phyloP scores from a whole-genome alignment of 306 rosid genomes.

The Crotalaria pallida region DNA sequence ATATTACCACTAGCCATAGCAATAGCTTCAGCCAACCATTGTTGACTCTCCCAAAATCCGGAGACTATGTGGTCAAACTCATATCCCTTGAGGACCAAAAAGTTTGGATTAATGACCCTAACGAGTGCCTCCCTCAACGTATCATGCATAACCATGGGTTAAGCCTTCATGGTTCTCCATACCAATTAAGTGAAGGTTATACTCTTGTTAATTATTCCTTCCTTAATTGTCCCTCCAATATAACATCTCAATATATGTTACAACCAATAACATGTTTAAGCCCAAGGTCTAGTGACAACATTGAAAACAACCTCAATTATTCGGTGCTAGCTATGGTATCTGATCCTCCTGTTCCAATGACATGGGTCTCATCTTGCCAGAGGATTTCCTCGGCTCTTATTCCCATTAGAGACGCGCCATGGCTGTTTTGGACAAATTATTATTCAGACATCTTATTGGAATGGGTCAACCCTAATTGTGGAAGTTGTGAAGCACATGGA shows the following conservation, averaged over 20 bases:
- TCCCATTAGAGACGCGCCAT: neutral
- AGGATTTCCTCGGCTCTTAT: neutral
- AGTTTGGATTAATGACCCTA: conserved; percentile 28
- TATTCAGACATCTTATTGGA: conserved; percentile 2
- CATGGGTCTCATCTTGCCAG: neutral
- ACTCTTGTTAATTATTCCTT: neutral
- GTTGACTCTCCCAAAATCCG: conserved; percentile 10
- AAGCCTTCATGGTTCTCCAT: conserved; percentile 5
- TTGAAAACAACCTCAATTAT: neutral
- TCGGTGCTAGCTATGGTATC: conserved; percentile 16
- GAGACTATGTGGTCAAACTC: neutral
- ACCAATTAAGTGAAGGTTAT: neutral
- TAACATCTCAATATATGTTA: neutral
- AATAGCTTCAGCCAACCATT: neutral
- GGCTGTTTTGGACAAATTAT: conserved; percentile 10
- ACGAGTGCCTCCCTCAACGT: conserved; percentile 6
- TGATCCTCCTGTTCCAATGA: neutral
- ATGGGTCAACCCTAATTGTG: conserved; percentile 27
- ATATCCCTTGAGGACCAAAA: neutral
- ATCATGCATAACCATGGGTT: neutral
- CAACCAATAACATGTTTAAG: conserved; percentile 7
- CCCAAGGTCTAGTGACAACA: neutral
- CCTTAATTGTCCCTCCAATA: conserved; percentile 20
- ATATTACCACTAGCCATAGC: neutral
- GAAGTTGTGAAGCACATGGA: conserved; percentile 14